A percentile compares a stretch with the other conserved stretches of the same genome.
These are phyloP conservation scores for Przewalskia tangutica DNA, from an alignment of 257 asterid species.

Conservation along the genomic window DNA sequence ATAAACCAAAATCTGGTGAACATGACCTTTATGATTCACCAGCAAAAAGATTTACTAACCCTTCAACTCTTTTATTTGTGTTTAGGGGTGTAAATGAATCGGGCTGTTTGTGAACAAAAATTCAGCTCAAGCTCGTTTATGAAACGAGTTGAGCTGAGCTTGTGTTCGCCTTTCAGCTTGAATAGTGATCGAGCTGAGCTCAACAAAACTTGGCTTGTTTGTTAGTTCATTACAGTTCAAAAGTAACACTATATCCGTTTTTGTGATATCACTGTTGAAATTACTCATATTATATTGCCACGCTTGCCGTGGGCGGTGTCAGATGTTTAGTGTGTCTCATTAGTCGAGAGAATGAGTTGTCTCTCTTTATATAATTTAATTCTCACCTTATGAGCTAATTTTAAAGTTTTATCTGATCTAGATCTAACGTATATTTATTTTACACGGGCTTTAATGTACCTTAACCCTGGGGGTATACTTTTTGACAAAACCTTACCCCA, in stretches of 20 bases:
- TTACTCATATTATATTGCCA: too few species aligned
- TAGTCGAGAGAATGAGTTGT: too few species aligned
- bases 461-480: too few species aligned
- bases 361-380: too few species aligned
- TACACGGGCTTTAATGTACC: too few species aligned
- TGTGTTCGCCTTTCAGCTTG: background rate
- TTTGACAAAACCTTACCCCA: too few species aligned
- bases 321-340: too few species aligned
- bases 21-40: background rate
- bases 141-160: background rate
- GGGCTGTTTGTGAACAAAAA: background rate
- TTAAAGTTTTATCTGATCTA: too few species aligned
- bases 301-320: too few species aligned
- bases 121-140: background rate
- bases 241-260: background rate
- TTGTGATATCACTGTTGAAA: background rate
- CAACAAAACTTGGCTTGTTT: background rate
- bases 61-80: background rate
- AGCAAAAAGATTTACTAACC: background rate
- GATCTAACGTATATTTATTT: too few species aligned
- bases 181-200: background rate
- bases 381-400: too few species aligned
- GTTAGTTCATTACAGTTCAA: background rate
- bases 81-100: background rate
- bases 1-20: background rate